These are phyloP conservation scores for Penicillium canescens DNA, from an alignment of 495 filamentous ascomycete species.

Conservation along the genomic window DNA sequence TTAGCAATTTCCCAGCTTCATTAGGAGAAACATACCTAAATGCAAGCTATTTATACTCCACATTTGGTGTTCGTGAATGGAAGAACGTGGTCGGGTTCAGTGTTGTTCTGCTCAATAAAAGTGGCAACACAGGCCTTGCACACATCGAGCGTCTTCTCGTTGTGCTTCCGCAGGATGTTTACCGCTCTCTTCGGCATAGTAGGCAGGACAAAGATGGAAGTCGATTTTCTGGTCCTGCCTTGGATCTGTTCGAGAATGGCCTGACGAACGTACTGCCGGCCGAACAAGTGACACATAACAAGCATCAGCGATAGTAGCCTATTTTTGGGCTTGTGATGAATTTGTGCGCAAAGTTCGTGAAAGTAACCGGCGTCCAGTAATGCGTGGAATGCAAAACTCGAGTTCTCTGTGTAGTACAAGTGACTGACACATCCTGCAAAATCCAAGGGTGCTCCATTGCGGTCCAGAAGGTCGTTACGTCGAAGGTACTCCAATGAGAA, in stretches of 20 bases:
- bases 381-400: too few relatives aligned
- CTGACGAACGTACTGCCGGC: conserved; percentile 47
- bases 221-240: conserved; percentile 43
- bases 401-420: too few relatives aligned
- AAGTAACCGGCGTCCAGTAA: too few relatives aligned
- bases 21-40: too few relatives aligned
- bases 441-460: conserved; percentile 62
- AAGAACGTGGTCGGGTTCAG: conserved; percentile 48
- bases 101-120: conserved; percentile 63
- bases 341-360: too few relatives aligned
- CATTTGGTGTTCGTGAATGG: conserved; percentile 53
- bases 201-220: conserved; percentile 63
- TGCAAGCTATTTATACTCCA: too few relatives aligned
- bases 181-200: conserved; percentile 58
- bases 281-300: conserved; percentile 69
- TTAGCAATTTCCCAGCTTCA: not conserved
- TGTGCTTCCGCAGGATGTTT: conserved; percentile 57
- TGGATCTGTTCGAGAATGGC: conserved; percentile 44
- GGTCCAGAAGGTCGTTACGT: conserved; percentile 61
- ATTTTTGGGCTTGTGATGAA: conserved; percentile 33
- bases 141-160: conserved; percentile 58
- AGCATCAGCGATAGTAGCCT: conserved; percentile 57
- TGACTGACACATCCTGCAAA: conserved; percentile 67
- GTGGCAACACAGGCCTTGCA: conserved; percentile 69
- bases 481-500: conserved; percentile 82